Evolutionary conservation across 257 asterid species (phyloP).

Genomic region (Solanum bulbocastanum): DNA sequence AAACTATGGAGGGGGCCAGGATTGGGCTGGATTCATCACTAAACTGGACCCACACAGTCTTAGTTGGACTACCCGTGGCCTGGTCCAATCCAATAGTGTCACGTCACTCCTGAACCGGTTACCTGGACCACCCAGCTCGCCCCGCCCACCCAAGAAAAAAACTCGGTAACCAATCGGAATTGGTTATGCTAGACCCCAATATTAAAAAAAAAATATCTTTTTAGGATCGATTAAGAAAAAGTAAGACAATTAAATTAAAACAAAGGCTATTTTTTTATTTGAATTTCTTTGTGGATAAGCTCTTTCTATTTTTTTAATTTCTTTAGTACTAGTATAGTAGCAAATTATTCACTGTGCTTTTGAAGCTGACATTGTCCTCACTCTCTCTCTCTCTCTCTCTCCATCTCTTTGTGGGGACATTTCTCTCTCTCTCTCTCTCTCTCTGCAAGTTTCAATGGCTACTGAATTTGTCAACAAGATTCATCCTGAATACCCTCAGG

Average conservation of each 20-base stretch:
- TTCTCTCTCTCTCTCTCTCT: not conserved
- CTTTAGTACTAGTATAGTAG: not conserved
- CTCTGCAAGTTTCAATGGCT: not conserved
- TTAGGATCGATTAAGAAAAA: not conserved
- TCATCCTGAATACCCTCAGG: not conserved
- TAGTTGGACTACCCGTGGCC: not conserved
- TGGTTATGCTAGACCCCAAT: not conserved
- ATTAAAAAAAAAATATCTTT: too few relatives aligned
- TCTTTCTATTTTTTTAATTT: not conserved
- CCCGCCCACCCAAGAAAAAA: not conserved
- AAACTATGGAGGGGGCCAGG: too few relatives aligned
- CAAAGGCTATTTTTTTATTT: not conserved
- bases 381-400: not conserved
- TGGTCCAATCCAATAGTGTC: not conserved
- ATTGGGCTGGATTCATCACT: not conserved
- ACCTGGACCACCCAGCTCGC: not conserved
- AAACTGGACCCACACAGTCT: not conserved
- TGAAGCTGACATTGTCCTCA: not conserved
- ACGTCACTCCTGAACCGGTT: not conserved
- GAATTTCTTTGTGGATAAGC: not conserved
- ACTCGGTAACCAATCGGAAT: not conserved
- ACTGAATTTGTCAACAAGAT: not conserved
- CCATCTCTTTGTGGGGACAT: not conserved
- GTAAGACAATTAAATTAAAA: not conserved
- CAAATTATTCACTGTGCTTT: not conserved